Conservation (phyloP, 2,329 filamentous ascomycete genomes). For the Fusarium sp. region DNA sequence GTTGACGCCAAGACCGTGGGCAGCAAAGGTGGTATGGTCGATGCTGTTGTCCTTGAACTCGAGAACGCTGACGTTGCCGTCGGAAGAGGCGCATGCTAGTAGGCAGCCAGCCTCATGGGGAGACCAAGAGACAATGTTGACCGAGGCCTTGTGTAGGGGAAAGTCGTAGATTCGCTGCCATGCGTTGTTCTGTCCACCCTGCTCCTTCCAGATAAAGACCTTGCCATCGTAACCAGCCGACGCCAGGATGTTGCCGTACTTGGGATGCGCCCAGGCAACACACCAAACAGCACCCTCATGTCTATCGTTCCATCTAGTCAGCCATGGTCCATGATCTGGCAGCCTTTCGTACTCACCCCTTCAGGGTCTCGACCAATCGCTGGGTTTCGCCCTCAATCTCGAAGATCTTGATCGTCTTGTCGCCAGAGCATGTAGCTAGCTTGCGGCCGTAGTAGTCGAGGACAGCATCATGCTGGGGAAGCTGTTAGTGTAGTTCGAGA, state of each 20-base stretch:
- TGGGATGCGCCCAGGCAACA: slow-evolving; percentile 97
- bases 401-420: slow-evolving; percentile 99
- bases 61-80: slow-evolving; percentile 92
- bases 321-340: not conserved
- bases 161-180: slow-evolving; percentile 95
- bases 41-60: slow-evolving; percentile 98
- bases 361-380: slow-evolving; percentile 89
- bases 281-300: slow-evolving; percentile 99
- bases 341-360: slow-evolving; percentile 72
- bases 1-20: slow-evolving; percentile 95
- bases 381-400: slow-evolving; percentile 96
- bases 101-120: slow-evolving; percentile 96
- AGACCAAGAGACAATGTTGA: slow-evolving; percentile 98
- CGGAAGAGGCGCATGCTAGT: slow-evolving; percentile 92
- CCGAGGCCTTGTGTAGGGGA: slow-evolving; percentile 91
- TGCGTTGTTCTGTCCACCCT: slow-evolving; percentile 65
- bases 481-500: slow-evolving; percentile 38
- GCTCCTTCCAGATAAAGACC: slow-evolving; percentile 98
- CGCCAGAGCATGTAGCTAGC: slow-evolving; percentile 95
- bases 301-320: slow-evolving; percentile 59
- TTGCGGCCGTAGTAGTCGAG: slow-evolving; percentile 98
- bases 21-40: slow-evolving; percentile 88
- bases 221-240: slow-evolving; percentile 97
- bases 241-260: slow-evolving; percentile 97
- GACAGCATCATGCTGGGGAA: slow-evolving; percentile 87